These are phyloP conservation scores for Barbatosphaeria neglecta DNA, from an alignment of 495 filamentous ascomycete species.

Conservation along the genomic window DNA sequence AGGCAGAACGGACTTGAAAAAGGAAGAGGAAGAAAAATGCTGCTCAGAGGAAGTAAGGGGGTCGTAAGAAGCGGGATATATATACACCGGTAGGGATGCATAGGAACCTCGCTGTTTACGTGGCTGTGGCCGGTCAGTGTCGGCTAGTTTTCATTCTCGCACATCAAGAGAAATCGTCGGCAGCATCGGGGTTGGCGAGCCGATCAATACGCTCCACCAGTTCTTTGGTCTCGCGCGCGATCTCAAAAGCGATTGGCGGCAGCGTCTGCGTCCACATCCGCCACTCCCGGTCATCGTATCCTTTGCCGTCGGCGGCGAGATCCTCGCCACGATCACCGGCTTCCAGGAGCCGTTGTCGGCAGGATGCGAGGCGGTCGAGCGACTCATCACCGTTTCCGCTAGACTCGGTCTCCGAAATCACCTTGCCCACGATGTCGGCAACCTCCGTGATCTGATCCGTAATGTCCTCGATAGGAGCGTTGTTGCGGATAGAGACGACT, in stretches of 20 bases:
- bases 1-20: background rate
- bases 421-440: slow-evolving; percentile 54
- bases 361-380: slow-evolving; percentile 49
- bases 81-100: no score
- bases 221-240: slow-evolving; percentile 73
- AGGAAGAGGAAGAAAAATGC: background rate
- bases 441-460: slow-evolving; percentile 62
- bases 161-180: slow-evolving; percentile 30
- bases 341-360: slow-evolving; percentile 52
- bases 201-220: slow-evolving; percentile 39
- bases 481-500: slow-evolving; percentile 64
- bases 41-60: no score
- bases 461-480: slow-evolving; percentile 54
- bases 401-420: slow-evolving; percentile 53
- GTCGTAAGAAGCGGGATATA: no score
- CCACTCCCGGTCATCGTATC: slow-evolving; percentile 37
- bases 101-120: no score
- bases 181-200: slow-evolving; percentile 22
- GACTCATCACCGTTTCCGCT: slow-evolving; percentile 50
- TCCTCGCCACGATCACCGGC: slow-evolving; percentile 54
- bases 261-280: slow-evolving; percentile 58
- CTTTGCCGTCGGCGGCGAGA: slow-evolving; percentile 32
- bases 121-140: no score
- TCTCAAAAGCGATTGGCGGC: slow-evolving; percentile 78
- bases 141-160: no score